These are phyloP conservation scores for Spathaspora sp. DNA, from an alignment of 805 yeast genomes.

Conservation along the genomic window DNA sequence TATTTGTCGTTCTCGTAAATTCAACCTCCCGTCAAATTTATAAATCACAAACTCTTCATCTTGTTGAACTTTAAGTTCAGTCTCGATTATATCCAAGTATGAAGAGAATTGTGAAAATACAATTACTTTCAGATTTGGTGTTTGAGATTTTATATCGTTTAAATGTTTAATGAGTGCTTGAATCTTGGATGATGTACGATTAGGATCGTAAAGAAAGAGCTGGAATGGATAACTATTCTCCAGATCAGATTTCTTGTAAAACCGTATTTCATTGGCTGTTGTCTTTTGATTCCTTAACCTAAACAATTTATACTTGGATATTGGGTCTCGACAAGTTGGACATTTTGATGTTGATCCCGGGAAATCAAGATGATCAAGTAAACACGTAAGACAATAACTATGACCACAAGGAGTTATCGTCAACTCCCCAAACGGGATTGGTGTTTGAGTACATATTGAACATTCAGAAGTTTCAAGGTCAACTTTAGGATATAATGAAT, in stretches of 20 bases:
- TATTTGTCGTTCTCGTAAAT: slow-evolving; percentile 58
- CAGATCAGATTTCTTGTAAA: slow-evolving; percentile 18
- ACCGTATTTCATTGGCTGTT: slow-evolving; percentile 21
- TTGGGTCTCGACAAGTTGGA: slow-evolving; percentile 67
- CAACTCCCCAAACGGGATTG: slow-evolving; percentile 50
- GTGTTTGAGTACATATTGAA: slow-evolving; percentile 74
- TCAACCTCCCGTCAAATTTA: slow-evolving; percentile 81
- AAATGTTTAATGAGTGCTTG: slow-evolving; percentile 65
- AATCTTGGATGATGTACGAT: slow-evolving; percentile 65
- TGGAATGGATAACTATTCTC: slow-evolving; percentile 23
- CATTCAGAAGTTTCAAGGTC: slow-evolving; percentile 59
- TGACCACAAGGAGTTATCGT: slow-evolving; percentile 79
- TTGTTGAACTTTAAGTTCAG: slow-evolving; percentile 43
- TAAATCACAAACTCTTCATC: slow-evolving; percentile 49
- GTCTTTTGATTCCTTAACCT: slow-evolving; percentile 30
- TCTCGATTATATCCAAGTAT: slow-evolving; percentile 70
- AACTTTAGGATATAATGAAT: slow-evolving; percentile 24
- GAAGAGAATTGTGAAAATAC: slow-evolving; percentile 90
- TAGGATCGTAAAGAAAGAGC: slow-evolving; percentile 44
- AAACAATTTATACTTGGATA: slow-evolving; percentile 49
- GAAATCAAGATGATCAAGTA: slow-evolving; percentile 70
- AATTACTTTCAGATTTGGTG: slow-evolving; percentile 69
- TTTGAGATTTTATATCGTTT: slow-evolving; percentile 46
- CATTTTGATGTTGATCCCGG: slow-evolving; percentile 53
- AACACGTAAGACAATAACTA: slow-evolving; percentile 68